Percentiles rank a stretch among this genome's conserved stretches.
phyloP scores from a whole-genome alignment of 768 basidiomycete genomes.

The Favolaschia claudopus region DNA sequence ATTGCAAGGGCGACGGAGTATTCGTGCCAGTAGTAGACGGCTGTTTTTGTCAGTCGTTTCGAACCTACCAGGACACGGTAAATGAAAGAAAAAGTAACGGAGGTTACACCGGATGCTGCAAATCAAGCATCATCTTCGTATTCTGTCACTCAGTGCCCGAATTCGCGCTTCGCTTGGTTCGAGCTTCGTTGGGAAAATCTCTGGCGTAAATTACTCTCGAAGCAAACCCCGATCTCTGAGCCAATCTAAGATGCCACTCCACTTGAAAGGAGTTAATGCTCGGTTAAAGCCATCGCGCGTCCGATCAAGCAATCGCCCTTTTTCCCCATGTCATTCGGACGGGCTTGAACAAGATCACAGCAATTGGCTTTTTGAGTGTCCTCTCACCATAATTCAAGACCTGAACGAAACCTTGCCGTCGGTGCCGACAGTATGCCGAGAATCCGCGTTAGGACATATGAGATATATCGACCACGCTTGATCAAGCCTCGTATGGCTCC shows the following conservation, averaged over 20 bases:
- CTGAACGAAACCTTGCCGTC: background rate
- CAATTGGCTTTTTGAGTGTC: conserved; percentile 20
- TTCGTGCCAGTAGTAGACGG: conserved; percentile 23
- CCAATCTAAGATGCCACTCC: conserved; percentile 18
- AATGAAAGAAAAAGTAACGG: conserved; percentile 25
- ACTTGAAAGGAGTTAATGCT: no score
- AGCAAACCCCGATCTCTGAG: no score
- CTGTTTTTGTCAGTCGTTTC: conserved; percentile 29
- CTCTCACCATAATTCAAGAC: background rate
- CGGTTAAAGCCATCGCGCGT: no score
- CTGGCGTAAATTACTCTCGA: no score
- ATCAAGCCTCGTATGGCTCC: background rate
- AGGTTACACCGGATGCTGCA: conserved; percentile 14
- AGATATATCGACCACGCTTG: conserved; percentile 19
- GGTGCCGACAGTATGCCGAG: conserved; percentile 18
- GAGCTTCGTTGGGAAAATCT: conserved; percentile 22
- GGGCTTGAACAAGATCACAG: background rate
- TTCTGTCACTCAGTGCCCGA: conserved; percentile 5
- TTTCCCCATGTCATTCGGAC: conserved; percentile 7
- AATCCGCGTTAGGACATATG: conserved; percentile 23
- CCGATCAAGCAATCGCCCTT: no score
- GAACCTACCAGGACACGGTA: conserved; percentile 28
- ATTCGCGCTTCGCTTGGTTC: conserved; percentile 13
- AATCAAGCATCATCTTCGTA: conserved; percentile 18
- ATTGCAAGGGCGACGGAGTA: conserved; percentile 16